A percentile compares a stretch with the other conserved stretches of the same genome.
phyloP scores from a whole-genome alignment of 306 rosid species.

The Citrullus colocynthis region DNA sequence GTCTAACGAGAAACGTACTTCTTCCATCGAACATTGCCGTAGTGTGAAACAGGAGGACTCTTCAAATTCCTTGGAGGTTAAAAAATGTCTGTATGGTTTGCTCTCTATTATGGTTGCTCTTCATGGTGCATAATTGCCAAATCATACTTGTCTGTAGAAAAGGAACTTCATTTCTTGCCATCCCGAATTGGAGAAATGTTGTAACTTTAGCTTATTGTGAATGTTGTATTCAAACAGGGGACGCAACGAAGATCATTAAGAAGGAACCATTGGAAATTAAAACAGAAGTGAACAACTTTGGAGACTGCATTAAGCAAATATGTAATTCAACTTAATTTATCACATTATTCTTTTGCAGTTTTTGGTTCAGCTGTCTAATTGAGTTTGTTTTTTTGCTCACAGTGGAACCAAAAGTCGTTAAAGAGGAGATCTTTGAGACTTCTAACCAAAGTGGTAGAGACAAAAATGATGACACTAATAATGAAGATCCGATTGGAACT shows the following conservation, averaged over 20 bases:
- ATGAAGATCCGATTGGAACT: conserved; percentile 3
- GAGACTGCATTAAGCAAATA: conserved; percentile 12
- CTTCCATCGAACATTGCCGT: conserved; percentile 8
- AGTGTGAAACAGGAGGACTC: background rate
- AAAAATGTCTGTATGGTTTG: conserved; percentile 2
- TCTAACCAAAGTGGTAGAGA: conserved; percentile 6
- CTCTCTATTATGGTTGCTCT: background rate
- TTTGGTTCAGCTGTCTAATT: background rate
- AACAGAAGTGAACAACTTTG: conserved; percentile 10
- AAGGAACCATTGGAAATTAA: conserved; percentile 17
- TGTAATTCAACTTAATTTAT: conserved; percentile 11
- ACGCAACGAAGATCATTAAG: conserved; percentile 9
- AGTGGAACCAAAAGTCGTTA: conserved; percentile 20
- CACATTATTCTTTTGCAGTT: background rate
- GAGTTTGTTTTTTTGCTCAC: conserved; percentile 4
- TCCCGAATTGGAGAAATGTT: background rate
- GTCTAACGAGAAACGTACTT: conserved; percentile 2
- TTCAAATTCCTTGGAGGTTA: background rate
- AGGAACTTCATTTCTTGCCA: background rate
- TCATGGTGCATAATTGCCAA: background rate
- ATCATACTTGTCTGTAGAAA: background rate
- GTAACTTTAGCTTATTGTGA: background rate
- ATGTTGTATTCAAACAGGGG: conserved; percentile 21
- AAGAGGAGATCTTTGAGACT: conserved; percentile 12
- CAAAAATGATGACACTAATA: background rate